Evolutionary conservation across 1,139 yeast species (phyloP).

Genomic region (Diutina scorzettiae): DNA sequence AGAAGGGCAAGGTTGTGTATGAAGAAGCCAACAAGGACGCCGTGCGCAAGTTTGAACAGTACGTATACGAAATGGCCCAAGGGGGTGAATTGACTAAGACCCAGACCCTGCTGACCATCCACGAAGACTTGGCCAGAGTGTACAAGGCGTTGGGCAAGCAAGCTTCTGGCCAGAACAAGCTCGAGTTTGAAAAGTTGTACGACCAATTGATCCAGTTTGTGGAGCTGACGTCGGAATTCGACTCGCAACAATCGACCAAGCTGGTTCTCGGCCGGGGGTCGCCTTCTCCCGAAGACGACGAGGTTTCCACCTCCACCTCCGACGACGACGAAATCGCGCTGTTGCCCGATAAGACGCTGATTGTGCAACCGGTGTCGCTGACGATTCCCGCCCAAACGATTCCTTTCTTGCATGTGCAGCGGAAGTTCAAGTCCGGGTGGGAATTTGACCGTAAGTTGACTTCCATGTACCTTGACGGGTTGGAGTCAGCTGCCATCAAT

Average conservation of each 20-base stretch:
- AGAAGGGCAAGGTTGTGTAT: constrained; percentile 78
- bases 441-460: constrained; percentile 71
- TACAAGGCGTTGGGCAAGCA: constrained; percentile 74
- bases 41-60: constrained; percentile 90
- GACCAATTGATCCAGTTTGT: constrained; percentile 66
- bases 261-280: constrained; percentile 27
- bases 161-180: constrained; percentile 50
- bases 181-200: constrained; percentile 73
- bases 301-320: constrained; percentile 20
- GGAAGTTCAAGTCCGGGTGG: constrained; percentile 71
- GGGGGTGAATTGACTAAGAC: constrained; percentile 78
- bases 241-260: constrained; percentile 33
- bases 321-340: constrained; percentile 69
- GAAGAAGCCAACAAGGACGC: constrained; percentile 80
- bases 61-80: constrained; percentile 91
- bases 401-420: constrained; percentile 89
- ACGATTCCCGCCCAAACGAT: constrained; percentile 73
- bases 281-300: constrained; percentile 34
- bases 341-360: constrained; percentile 60
- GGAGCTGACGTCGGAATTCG: constrained; percentile 56
- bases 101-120: constrained; percentile 53
- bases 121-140: constrained; percentile 74
- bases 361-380: constrained; percentile 62
- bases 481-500: constrained; percentile 85
- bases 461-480: constrained; percentile 71